Evolutionary conservation across 176 grass and related monocot genomes (phyloP).

Genomic region (Cymbopogon citratus): DNA sequence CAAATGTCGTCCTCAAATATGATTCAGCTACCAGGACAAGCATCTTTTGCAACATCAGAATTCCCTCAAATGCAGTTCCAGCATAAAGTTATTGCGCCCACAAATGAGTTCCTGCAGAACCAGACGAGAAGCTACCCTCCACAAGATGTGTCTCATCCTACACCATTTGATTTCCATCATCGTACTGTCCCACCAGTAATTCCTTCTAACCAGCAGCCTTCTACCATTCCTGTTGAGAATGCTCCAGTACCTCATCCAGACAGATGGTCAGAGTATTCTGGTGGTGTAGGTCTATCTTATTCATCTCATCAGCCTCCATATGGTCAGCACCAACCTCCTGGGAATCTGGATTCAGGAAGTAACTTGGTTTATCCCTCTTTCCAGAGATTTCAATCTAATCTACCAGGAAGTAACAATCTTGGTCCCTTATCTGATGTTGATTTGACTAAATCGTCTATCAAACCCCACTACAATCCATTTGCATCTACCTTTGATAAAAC

Average conservation of each 20-base stretch:
- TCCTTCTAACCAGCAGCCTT: conserved; percentile 42
- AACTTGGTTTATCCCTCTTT: conserved; percentile 44
- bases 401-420: conserved; percentile 42
- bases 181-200: conserved; percentile 23
- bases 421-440: conserved; percentile 38
- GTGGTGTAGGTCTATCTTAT: conserved; percentile 41
- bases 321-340: conserved; percentile 45
- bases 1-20: conserved; percentile 22
- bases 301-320: conserved; percentile 43
- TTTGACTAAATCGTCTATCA: conserved; percentile 67
- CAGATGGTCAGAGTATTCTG: conserved; percentile 37
- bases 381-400: conserved; percentile 39
- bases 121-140: conserved; percentile 33
- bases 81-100: conserved; percentile 38
- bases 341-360: conserved; percentile 48
- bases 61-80: conserved; percentile 29
- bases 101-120: conserved; percentile 44
- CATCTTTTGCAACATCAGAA: conserved; percentile 34
- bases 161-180: conserved; percentile 35
- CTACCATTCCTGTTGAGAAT: conserved; percentile 35
- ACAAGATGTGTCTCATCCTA: conserved; percentile 35
- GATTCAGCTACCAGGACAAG: conserved; percentile 10
- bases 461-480: conserved; percentile 88
- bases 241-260: conserved; percentile 29
- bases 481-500: conserved; percentile 95